phyloP scores from a whole-genome alignment of 169 alveolate species.

The Eimeria praecox region DNA sequence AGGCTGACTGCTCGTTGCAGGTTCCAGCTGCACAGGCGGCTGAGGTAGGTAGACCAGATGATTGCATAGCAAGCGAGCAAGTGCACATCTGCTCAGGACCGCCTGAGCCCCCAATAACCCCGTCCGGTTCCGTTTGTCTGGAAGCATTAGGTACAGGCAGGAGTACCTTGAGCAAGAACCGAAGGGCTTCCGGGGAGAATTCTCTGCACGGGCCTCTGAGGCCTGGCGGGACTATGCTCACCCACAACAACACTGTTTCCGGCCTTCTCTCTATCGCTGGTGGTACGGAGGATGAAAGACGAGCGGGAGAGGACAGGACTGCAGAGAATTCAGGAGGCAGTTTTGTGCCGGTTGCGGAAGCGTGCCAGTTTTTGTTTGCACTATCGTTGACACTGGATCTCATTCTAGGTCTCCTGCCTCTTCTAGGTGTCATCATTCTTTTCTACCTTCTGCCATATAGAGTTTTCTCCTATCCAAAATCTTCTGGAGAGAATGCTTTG shows the following conservation, averaged over 20 bases:
- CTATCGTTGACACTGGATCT: constrained; percentile 62
- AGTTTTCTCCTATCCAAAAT: background rate
- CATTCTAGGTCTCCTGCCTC: constrained; percentile 61
- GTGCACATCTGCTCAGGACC: background rate
- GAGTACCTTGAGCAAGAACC: background rate
- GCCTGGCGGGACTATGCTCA: background rate
- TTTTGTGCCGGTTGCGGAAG: constrained; percentile 49
- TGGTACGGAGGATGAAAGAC: background rate
- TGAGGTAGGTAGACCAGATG: background rate
- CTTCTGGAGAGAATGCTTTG: background rate
- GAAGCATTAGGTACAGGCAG: background rate
- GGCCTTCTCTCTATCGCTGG: background rate
- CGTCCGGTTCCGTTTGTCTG: background rate
- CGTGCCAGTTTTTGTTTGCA: constrained; percentile 56
- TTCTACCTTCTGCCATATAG: constrained; percentile 22
- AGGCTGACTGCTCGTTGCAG: background rate
- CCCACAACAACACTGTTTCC: constrained; percentile 18
- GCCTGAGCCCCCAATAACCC: constrained; percentile 44
- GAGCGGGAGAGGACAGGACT: background rate
- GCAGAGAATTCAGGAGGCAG: background rate
- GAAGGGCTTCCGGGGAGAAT: background rate
- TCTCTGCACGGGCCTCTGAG: background rate
- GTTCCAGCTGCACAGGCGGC: background rate
- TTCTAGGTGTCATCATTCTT: constrained; percentile 22
- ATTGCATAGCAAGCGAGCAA: background rate